Conservation (phyloP, 345 rosid species). For the Toxicodendron radicans region DNA sequence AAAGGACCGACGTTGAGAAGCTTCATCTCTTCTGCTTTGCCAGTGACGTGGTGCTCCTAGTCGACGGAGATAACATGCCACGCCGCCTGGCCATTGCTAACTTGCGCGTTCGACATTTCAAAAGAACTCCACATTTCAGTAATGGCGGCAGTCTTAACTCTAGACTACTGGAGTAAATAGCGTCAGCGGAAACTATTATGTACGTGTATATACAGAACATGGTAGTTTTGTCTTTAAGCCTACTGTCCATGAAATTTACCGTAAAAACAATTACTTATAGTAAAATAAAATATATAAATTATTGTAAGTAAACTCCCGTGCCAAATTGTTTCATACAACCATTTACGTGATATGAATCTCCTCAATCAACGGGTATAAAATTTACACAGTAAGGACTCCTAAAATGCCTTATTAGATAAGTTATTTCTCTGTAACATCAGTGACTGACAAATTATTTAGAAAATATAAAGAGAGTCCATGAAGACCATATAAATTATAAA, state of each 20-base stretch:
- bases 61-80: conserved; percentile 11
- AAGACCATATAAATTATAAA: not conserved
- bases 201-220: too few relatives aligned
- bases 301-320: too few relatives aligned
- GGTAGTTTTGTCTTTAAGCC: not conserved
- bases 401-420: not conserved
- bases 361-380: too few relatives aligned
- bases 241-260: not conserved
- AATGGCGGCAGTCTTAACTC: conserved; percentile 14
- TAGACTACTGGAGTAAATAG: too few relatives aligned
- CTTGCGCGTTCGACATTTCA: conserved; percentile 41
- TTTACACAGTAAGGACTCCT: not conserved
- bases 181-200: too few relatives aligned
- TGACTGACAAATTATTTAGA: not conserved
- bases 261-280: too few relatives aligned
- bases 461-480: not conserved
- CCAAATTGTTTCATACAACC: too few relatives aligned
- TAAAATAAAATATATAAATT: too few relatives aligned
- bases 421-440: not conserved
- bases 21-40: conserved; percentile 24
- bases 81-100: conserved; percentile 2
- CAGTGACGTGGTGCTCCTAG: not conserved
- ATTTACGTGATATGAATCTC: too few relatives aligned
- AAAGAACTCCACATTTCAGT: not conserved
- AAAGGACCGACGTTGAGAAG: conserved; percentile 47